A percentile compares a stretch with the other conserved stretches of the same genome.
Evolutionary conservation across 2,329 filamentous ascomycete genomes (phyloP).

Genomic region (Periglandula ipomoeae): DNA sequence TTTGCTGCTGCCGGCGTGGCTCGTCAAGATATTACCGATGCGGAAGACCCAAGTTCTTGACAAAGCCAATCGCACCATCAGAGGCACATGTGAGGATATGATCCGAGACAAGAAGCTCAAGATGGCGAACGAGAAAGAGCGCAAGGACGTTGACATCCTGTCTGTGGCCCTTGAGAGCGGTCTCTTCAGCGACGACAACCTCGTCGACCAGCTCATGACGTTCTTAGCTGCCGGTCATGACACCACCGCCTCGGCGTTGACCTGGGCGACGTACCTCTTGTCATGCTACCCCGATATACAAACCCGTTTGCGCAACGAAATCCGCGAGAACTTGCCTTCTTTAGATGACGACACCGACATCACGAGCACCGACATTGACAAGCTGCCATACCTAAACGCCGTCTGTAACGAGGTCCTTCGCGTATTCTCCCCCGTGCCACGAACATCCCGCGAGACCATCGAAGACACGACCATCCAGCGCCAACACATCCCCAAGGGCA

Average conservation of each 20-base stretch:
- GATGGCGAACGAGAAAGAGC: slow-evolving; percentile 36
- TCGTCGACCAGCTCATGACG: slow-evolving; percentile 87
- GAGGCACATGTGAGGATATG: slow-evolving; percentile 56
- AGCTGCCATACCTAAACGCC: slow-evolving; percentile 70
- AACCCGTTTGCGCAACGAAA: slow-evolving; percentile 55
- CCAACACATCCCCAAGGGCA: slow-evolving; percentile 59
- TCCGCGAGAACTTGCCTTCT: slow-evolving; percentile 51
- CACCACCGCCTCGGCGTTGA: slow-evolving; percentile 66
- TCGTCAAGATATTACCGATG: slow-evolving; percentile 57
- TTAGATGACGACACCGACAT: slow-evolving; percentile 26
- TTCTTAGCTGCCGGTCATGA: slow-evolving; percentile 79
- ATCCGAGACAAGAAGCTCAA: slow-evolving; percentile 58
- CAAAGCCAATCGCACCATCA: slow-evolving; percentile 48
- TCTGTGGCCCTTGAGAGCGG: slow-evolving; percentile 71
- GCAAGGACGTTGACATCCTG: slow-evolving; percentile 61
- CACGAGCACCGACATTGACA: slow-evolving; percentile 50
- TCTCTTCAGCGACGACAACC: slow-evolving; percentile 65
- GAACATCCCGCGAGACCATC: slow-evolving; percentile 58
- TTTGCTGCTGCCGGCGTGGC: slow-evolving; percentile 52
- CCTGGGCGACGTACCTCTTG: slow-evolving; percentile 68
- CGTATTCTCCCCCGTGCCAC: slow-evolving; percentile 60
- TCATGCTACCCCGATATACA: slow-evolving; percentile 57
- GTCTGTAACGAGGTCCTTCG: slow-evolving; percentile 72
- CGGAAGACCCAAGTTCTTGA: slow-evolving; percentile 59
- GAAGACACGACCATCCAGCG: slow-evolving; percentile 57